Conservation (phyloP, 2,329 filamentous ascomycete species). For the Sarocladiaceae sp. region DNA sequence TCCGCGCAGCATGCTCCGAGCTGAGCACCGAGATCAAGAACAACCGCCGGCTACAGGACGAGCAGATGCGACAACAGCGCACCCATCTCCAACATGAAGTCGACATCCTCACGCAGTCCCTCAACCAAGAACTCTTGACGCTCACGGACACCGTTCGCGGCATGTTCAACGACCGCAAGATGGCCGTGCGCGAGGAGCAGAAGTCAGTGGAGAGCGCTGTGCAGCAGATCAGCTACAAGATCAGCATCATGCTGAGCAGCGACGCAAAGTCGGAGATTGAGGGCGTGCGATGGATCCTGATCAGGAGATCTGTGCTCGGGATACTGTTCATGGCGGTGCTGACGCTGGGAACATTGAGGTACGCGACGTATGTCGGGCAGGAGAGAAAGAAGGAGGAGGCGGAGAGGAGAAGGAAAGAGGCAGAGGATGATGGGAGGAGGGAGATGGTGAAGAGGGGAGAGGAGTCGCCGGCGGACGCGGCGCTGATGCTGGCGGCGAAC, state of each 20-base stretch:
- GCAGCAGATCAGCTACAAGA: constrained; percentile 94
- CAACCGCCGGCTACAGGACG: constrained; percentile 67
- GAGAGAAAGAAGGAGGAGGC: constrained; percentile 38
- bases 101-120: constrained; percentile 80
- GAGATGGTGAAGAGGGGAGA: constrained; percentile 40
- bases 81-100: constrained; percentile 87
- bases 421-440: constrained; percentile 35
- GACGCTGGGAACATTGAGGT: constrained; percentile 53
- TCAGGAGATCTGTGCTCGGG: constrained; percentile 56
- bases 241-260: constrained; percentile 82
- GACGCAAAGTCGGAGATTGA: constrained; percentile 92
- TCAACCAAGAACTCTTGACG: constrained; percentile 74
- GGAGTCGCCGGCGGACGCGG: constrained; percentile 43
- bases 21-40: constrained; percentile 81
- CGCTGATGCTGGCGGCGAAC: constrained; percentile 52
- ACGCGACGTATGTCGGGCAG: constrained; percentile 50
- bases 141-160: constrained; percentile 90
- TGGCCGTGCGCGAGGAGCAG: constrained; percentile 85
- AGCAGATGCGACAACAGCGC: constrained; percentile 75
- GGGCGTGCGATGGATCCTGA: constrained; percentile 78
- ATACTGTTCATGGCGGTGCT: constrained; percentile 60
- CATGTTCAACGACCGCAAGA: constrained; percentile 93
- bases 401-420: constrained; percentile 32
- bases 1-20: constrained; percentile 89
- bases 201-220: constrained; percentile 76